A percentile compares a stretch with the other conserved stretches of the same genome.
phyloP scores from a whole-genome alignment of 129 eudicot genomes.

The Pittosporum tobira region DNA sequence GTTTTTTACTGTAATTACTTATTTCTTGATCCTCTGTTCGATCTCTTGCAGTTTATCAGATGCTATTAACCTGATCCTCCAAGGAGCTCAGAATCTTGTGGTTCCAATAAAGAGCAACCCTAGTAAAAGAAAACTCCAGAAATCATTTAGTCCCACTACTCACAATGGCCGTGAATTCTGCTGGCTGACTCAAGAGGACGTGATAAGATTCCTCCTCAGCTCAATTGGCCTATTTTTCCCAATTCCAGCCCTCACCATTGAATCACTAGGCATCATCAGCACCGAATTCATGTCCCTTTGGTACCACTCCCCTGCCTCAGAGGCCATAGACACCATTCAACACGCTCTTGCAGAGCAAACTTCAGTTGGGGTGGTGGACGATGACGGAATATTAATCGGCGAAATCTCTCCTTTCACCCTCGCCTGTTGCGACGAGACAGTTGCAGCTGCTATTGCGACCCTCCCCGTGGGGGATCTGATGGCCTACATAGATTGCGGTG shows the following conservation, averaged over 20 bases:
- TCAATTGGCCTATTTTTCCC: constrained; percentile 69
- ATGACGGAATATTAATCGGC: constrained; percentile 44
- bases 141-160: constrained; percentile 22
- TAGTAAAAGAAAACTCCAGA: constrained; percentile 23
- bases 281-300: constrained; percentile 33
- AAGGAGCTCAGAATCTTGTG: constrained; percentile 75
- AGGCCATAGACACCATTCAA: constrained; percentile 33
- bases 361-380: constrained; percentile 68
- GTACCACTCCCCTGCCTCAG: constrained; percentile 47
- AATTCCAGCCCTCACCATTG: constrained; percentile 38
- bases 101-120: constrained; percentile 53
- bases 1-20: background rate
- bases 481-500: constrained; percentile 77
- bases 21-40: background rate
- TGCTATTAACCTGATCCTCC: constrained; percentile 63
- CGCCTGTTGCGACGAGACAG: constrained; percentile 51
- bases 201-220: constrained; percentile 56
- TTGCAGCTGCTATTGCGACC: constrained; percentile 60
- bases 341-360: constrained; percentile 40
- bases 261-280: constrained; percentile 45
- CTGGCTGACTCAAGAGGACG: constrained; percentile 82
- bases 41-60: constrained; percentile 54
- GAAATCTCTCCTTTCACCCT: constrained; percentile 79
- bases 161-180: constrained; percentile 62
- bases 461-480: constrained; percentile 72